Base-by-base conservation (phyloP, 192 early-diverging fungal species). In the Umbelopsis vinacea region DNA sequence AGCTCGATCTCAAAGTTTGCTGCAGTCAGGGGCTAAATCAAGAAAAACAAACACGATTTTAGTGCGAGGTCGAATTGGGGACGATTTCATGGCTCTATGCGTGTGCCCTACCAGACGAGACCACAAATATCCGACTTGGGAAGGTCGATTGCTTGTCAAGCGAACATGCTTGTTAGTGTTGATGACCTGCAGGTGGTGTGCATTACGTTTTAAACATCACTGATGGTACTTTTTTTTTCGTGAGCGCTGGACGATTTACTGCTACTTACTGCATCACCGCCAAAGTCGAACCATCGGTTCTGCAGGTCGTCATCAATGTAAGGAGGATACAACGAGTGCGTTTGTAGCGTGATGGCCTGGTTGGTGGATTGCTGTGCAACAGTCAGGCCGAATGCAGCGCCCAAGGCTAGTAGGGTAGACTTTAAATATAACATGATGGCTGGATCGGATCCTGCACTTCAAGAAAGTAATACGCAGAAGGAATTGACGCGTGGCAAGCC, bases 211-310 rank as follows among this genome's bases (percentile, higher is more conserved):
- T 2, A 29, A 29, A 29, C 1, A 29, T 29, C 1, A 29, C 29
- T 29, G 29, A 29, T 29, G 1, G 12, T 4, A 37, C 29, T 11
- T 11, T 29, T 60, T 2, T 15, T 15, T 37, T 12, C 33, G 26
- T 4, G 17, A 0, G 5, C 5, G 9, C 29, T 29, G 29, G 29
- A 29, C 1, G 10, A 29, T 37, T 10, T 0, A 8, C 57, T 38
- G 29, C 29, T 17, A 63, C 57, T 63, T 63, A 63, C 80, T 23
- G 96, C 76, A 79, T 96, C 93, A 67, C 93, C 97, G 48, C 95
- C 96, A 88, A 92, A 98, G 76, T 99, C 93, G 86, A 94, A 99
- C 88, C 95, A 94, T 74, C 95, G 88, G 82, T 87, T 90, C 70
- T 91, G 86, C 71, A 92, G 86, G 26, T 89, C 91, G 78, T 92